Evolutionary conservation across 2,329 filamentous ascomycete species (phyloP).

Genomic region (Paecilomyces dactylethromorphus): DNA sequence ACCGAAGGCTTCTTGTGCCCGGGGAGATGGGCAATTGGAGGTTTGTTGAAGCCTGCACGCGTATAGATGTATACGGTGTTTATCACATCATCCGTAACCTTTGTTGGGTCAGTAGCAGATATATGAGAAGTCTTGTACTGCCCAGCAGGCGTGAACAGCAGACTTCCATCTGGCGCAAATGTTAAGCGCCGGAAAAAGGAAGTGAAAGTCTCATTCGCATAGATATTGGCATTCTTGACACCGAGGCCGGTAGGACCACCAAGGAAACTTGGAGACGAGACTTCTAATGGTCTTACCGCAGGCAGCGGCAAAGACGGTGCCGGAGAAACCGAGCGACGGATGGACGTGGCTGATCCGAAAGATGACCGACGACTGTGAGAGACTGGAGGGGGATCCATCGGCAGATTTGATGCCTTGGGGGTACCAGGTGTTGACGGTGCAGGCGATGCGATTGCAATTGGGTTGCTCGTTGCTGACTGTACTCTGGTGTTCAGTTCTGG

Average conservation of each 20-base stretch:
- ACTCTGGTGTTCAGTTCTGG: conserved; percentile 56
- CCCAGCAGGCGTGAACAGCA: conserved; percentile 88
- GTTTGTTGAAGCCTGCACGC: conserved; percentile 90
- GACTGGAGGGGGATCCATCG: conserved; percentile 93
- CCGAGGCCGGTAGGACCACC: conserved; percentile 46
- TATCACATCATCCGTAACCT: conserved; percentile 74
- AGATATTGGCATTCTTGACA: conserved; percentile 79
- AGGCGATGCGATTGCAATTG: conserved; percentile 66
- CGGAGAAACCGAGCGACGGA: conserved; percentile 82
- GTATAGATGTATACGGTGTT: conserved; percentile 99
- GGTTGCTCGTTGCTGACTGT: conserved; percentile 27
- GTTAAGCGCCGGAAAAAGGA: conserved; percentile 93
- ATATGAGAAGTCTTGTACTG: conserved; percentile 81
- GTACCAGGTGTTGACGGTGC: conserved; percentile 88
- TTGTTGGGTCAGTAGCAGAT: conserved; percentile 60
- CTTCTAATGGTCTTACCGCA: conserved; percentile 88
- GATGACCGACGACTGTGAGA: conserved; percentile 93
- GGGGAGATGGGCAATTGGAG: conserved; percentile 87
- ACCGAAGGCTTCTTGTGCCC: conserved; percentile 98
- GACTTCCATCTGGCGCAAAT: conserved; percentile 90
- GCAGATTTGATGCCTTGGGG: conserved; percentile 77
- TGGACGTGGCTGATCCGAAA: conserved; percentile 70
- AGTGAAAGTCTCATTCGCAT: conserved; percentile 92
- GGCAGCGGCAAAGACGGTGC: conserved; percentile 90
- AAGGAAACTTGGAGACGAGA: conserved; percentile 68